Evolutionary conservation across 768 basidiomycete species (phyloP), one percentile per base, ranked within the genome.

Genomic region (Wakefieldia striispora): DNA sequence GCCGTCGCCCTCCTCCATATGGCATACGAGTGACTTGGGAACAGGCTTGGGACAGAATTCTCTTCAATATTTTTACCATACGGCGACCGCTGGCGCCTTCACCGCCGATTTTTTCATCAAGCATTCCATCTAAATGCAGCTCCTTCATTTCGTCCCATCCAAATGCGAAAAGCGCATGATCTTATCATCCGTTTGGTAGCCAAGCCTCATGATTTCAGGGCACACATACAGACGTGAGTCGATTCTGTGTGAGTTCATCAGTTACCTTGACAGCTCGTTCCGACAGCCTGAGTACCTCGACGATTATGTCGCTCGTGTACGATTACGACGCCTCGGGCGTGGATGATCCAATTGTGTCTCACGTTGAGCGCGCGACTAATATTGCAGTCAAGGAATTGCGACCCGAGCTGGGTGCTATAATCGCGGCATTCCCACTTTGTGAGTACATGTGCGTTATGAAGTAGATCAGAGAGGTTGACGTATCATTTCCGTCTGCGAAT

Each of bases 91-190:
- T 67, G 65, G 65, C 66, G 63, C 42, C 40, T 65, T 10, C 65
- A 66, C 34, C 54, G 65, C 9, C 45, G 66, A 21, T 45, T 68
- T 19, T 63, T 68, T 20, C 56, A 75, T 21, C 71, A 74, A 40
- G 61, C 62, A 9, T 71, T 75, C 54, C 59, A 58, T 14, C 53
- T 58, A 9, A 64, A 60, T 26, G 64, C 66, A 3, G 56, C 58
- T 3, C 23, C 49, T 7, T 53, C 58, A 24, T 75, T 67, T 47
- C 57, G 55, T 34, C 68, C 71, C 4, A 53, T 66, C 16, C 75
- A 75, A 43, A 49, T 60, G 24, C 56, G 60, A 34, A 72, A 69
- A 47, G 55, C 64, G 2, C 63, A 65, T 40, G 60, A 63, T 6
- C 46, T 74, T 23, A 56, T 74, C 8, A 51, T 46, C 17, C 54